Evolutionary conservation across 2,329 filamentous ascomycete genomes (phyloP).

Genomic region (Claviceps arundinis): DNA sequence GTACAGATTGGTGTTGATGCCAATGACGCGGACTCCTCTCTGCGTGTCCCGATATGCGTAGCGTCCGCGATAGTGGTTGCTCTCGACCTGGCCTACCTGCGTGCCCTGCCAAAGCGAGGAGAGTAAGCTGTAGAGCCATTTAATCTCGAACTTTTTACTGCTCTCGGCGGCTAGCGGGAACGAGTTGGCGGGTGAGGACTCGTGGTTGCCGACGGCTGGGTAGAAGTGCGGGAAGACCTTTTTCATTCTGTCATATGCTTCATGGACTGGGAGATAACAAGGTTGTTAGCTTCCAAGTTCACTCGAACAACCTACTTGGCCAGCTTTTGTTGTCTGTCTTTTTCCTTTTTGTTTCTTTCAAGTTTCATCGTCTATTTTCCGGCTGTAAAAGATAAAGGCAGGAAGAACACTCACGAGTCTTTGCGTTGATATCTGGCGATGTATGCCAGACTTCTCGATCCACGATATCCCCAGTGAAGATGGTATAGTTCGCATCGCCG

Average conservation of each 20-base stretch:
- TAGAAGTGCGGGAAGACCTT: not conserved
- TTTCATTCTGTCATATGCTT: not conserved
- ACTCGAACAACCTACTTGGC: no score
- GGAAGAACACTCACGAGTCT: constrained; percentile 13
- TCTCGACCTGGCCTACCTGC: not conserved
- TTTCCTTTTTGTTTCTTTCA: no score
- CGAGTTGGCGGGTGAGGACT: not conserved
- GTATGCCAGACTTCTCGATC: not conserved
- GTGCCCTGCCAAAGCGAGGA: not conserved
- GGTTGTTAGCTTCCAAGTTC: no score
- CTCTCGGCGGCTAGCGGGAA: not conserved
- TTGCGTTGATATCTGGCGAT: not conserved
- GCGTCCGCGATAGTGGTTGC: not conserved
- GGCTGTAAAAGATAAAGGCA: no score
- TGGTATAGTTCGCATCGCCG: not conserved
- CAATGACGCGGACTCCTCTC: constrained; percentile 35
- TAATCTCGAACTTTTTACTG: not conserved
- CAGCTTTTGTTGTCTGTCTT: no score
- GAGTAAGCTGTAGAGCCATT: not conserved
- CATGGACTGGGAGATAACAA: not conserved
- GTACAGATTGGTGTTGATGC: constrained; percentile 43
- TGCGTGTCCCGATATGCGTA: not conserved
- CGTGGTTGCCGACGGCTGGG: constrained; percentile 1
- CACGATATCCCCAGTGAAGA: constrained; percentile 1
- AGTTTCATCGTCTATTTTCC: no score